Evolutionary conservation across 148 eudicot species (phyloP), one percentile per base, ranked within the genome.

Genomic region (Salicornia ramosissima): DNA sequence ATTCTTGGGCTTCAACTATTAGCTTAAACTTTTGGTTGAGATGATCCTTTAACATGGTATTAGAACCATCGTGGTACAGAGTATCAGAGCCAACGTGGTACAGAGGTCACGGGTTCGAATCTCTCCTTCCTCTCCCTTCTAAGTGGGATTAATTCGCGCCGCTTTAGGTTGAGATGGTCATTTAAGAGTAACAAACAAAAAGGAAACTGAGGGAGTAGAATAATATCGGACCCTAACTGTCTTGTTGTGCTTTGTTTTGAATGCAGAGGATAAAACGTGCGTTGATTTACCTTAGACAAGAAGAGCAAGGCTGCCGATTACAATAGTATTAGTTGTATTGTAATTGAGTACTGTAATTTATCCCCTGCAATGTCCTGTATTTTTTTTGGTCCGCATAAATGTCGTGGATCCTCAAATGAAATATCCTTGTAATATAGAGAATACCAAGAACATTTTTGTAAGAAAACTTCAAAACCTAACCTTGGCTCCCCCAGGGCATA

Each of bases 201-300:
- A n/a, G n/a, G n/a, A n/a, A n/a, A n/a, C 4, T 51, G 28, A 33
- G 4, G 10, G 2, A 1, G 5, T 10, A 24, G 26, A n/a, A 46
- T 12, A 10, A 18, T 21, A 24, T 19, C 4, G 29, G 26, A 43
- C 36, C 30, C 46, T 43, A 24, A 61, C 43, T 3, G 24, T 40
- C 55, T 56, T 24, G 15, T 33, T 59, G 31, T 28, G 10, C 10
- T 56, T 33, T 12, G 21, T 53, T 34, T 34, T 57, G 51, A 25
- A n/a, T 75, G 77, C 85, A 87, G 91, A 85, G 91, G 72, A 83
- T 87, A 71, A 65, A 64, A 24, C 72, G 86, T 26, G 91, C 77
- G 51, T 81, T 87, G 2, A 68, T 85, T 57, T 87, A 61, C 70
- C 80, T 87, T 33, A 85, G 82, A 76, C 82, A 79, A 67, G 83